Percentiles rank a stretch among this genome's conserved stretches.
Evolutionary conservation across 768 basidiomycete species (phyloP).

Genomic region (Lactifluus subvellereus): DNA sequence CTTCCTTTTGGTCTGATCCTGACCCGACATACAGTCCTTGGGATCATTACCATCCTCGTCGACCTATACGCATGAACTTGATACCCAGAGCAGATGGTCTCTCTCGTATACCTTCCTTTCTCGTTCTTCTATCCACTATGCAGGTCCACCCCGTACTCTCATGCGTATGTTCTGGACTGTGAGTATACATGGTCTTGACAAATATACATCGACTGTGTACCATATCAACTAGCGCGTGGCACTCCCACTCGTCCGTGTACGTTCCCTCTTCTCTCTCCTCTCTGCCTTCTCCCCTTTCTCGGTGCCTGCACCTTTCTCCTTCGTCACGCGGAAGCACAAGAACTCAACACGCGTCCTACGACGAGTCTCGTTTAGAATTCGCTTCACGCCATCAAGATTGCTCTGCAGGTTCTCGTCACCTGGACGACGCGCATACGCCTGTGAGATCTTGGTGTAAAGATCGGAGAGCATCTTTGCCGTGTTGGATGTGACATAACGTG

Average conservation of each 20-base stretch:
- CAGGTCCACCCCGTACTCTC: slow-evolving; percentile 35
- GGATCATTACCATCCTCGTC: slow-evolving; percentile 86
- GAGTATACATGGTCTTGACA: neutral
- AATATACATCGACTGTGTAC: neutral
- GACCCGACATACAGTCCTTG: slow-evolving; percentile 53
- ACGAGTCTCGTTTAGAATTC: slow-evolving; percentile 80
- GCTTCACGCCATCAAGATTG: slow-evolving; percentile 87
- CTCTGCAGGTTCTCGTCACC: slow-evolving; percentile 83
- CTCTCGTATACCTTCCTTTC: slow-evolving; percentile 4
- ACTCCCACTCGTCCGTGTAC: slow-evolving; percentile 6
- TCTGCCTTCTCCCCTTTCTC: slow-evolving; percentile 24
- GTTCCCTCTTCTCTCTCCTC: slow-evolving; percentile 17
- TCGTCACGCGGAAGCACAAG: slow-evolving; percentile 82
- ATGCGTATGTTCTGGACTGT: neutral
- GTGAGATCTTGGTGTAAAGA: slow-evolving; percentile 90
- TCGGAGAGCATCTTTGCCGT: slow-evolving; percentile 85
- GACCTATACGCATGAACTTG: slow-evolving; percentile 45
- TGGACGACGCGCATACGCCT: slow-evolving; percentile 80
- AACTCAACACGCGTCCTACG: slow-evolving; percentile 93
- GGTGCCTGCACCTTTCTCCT: slow-evolving; percentile 32
- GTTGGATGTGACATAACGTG: slow-evolving; percentile 74
- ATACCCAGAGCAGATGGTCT: neutral
- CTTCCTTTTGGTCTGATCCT: neutral
- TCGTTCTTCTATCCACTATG: neutral
- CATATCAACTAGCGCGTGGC: neutral